Conservation (phyloP, 352 stramenopile genomes). For the Pythium oligandrum region DNA sequence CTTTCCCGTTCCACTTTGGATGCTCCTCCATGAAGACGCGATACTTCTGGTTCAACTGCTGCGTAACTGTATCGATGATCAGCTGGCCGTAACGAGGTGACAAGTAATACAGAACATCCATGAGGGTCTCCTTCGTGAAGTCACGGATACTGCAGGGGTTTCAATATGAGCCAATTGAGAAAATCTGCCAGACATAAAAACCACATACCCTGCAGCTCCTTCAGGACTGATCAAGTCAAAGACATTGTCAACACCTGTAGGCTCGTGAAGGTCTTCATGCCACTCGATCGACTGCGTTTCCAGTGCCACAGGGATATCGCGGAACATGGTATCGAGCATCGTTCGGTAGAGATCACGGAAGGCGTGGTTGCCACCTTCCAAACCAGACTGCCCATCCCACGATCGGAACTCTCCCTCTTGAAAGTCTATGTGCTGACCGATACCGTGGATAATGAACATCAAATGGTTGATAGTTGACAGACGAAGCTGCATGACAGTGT, state of each 20-base stretch:
- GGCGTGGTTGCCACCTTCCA: slow-evolving; percentile 74
- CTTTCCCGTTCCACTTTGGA: slow-evolving; percentile 80
- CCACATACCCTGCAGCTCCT: slow-evolving; percentile 55
- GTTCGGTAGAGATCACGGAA: slow-evolving; percentile 74
- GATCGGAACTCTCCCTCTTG: slow-evolving; percentile 80
- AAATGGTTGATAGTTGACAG: slow-evolving; percentile 76
- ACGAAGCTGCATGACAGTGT: slow-evolving; percentile 38
- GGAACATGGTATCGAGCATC: slow-evolving; percentile 78
- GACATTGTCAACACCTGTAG: slow-evolving; percentile 75
- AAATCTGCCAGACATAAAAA: background rate
- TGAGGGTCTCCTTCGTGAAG: slow-evolving; percentile 93
- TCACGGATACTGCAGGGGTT: slow-evolving; percentile 62
- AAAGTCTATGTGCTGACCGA: slow-evolving; percentile 83
- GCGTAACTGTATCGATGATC: slow-evolving; percentile 88
- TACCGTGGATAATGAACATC: slow-evolving; percentile 85
- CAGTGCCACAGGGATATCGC: slow-evolving; percentile 71
- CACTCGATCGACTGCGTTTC: slow-evolving; percentile 90
- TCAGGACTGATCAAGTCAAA: slow-evolving; percentile 83
- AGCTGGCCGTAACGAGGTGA: slow-evolving; percentile 87
- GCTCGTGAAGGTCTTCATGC: slow-evolving; percentile 86
- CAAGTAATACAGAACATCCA: slow-evolving; percentile 94
- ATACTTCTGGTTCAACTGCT: slow-evolving; percentile 89
- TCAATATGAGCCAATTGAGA: too few species aligned
- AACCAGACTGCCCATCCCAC: slow-evolving; percentile 62
- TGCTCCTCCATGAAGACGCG: slow-evolving; percentile 86